These are phyloP conservation scores for Colletotrichum costaricense DNA, from an alignment of 2,329 filamentous ascomycete genomes.

Conservation along the genomic window DNA sequence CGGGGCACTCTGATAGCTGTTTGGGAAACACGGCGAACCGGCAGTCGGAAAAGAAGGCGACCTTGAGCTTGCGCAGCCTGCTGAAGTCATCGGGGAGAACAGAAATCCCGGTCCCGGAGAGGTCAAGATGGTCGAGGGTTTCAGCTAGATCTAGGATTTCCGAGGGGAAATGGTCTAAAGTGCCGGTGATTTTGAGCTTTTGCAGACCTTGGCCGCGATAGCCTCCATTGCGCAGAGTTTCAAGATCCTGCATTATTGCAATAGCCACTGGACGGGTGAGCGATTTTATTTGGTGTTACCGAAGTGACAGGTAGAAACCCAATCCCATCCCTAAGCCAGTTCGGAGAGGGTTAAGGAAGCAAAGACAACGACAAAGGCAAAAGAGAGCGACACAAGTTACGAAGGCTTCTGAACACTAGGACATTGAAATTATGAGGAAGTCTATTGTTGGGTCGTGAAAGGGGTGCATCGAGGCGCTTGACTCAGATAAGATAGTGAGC, in stretches of 20 bases:
- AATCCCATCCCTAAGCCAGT: background rate
- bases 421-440: background rate
- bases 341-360: background rate
- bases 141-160: conserved; percentile 54
- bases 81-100: conserved; percentile 52
- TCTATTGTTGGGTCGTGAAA: background rate
- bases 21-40: conserved; percentile 55
- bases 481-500: conserved; percentile 13
- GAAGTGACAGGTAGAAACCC: background rate
- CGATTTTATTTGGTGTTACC: background rate
- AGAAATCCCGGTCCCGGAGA: conserved; percentile 58
- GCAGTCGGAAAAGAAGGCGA: conserved; percentile 60
- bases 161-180: conserved; percentile 49
- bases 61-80: conserved; percentile 55
- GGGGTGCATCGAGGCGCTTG: background rate
- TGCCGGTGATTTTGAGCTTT: conserved; percentile 49
- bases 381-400: background rate
- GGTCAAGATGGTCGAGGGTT: conserved; percentile 58
- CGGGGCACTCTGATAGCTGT: conserved; percentile 53
- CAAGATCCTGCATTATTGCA: conserved; percentile 45
- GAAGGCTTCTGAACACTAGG: background rate
- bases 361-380: background rate
- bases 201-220: conserved; percentile 43
- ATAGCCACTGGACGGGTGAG: background rate
- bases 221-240: conserved; percentile 45